These are phyloP conservation scores for Coelastrella sp. DNA, from an alignment of 139 green algal genomes.

Conservation along the genomic window DNA sequence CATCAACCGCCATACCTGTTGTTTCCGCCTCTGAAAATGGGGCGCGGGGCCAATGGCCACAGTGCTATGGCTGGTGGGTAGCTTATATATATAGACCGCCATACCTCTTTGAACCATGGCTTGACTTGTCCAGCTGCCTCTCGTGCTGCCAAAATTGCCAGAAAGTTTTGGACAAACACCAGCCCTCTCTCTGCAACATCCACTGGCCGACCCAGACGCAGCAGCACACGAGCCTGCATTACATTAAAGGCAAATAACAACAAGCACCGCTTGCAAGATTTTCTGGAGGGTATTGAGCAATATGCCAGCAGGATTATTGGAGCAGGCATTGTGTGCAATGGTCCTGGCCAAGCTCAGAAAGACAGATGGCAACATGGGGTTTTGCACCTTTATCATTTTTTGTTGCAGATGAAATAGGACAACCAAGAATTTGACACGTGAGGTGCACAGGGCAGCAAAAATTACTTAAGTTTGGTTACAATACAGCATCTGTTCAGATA, in stretches of 20 bases:
- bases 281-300: too few relatives aligned
- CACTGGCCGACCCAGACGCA: constrained; percentile 56
- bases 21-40: not conserved
- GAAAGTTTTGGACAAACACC: constrained; percentile 73
- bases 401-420: too few relatives aligned
- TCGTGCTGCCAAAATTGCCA: constrained; percentile 54
- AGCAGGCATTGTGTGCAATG: too few relatives aligned
- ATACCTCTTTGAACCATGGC: constrained; percentile 69
- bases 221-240: constrained; percentile 58
- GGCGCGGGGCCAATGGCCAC: not conserved
- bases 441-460: too few relatives aligned
- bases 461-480: too few relatives aligned
- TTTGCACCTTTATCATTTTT: too few relatives aligned
- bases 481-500: too few relatives aligned
- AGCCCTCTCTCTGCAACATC: constrained; percentile 83
- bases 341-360: too few relatives aligned
- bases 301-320: too few relatives aligned
- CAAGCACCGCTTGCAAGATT: constrained; percentile 34
- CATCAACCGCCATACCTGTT: constrained; percentile 48
- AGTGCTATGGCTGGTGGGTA: not conserved
- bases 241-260: not conserved
- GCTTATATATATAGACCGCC: not conserved
- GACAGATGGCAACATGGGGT: too few relatives aligned
- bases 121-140: constrained; percentile 50
- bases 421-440: too few relatives aligned